These are phyloP conservation scores for Heracleum sosnowskyi DNA, from an alignment of 129 eudicot species.

Conservation along the genomic window DNA sequence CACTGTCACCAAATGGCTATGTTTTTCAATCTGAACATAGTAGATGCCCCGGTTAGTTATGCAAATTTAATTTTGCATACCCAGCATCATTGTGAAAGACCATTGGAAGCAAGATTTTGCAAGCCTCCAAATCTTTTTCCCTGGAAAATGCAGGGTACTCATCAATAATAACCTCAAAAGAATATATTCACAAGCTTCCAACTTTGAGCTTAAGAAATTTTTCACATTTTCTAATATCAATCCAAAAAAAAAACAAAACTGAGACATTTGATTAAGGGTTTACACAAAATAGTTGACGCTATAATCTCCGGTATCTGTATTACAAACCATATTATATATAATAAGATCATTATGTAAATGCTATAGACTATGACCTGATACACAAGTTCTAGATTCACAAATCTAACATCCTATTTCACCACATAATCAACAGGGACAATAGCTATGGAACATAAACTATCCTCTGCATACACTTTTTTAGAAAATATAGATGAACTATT, in stretches of 20 bases:
- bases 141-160: constrained; percentile 67
- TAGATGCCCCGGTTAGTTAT: constrained; percentile 13
- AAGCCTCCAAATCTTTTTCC: constrained; percentile 53
- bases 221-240: neutral
- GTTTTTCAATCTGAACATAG: neutral
- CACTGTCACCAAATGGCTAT: neutral
- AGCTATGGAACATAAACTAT: constrained; percentile 22
- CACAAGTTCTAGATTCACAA: constrained; percentile 34
- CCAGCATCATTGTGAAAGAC: constrained; percentile 37
- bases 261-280: neutral
- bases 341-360: constrained; percentile 2
- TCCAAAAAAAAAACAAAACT: neutral
- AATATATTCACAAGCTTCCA: constrained; percentile 11
- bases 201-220: neutral
- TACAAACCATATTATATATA: neutral
- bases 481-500: constrained; percentile 13
- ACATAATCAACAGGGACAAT: constrained; percentile 3
- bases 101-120: constrained; percentile 58
- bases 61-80: constrained; percentile 29
- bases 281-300: neutral
- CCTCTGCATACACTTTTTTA: constrained; percentile 27
- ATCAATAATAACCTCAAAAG: constrained; percentile 28
- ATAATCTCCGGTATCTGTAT: constrained; percentile 4
- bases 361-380: constrained; percentile 12
- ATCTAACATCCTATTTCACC: constrained; percentile 9